A percentile compares a stretch with the other conserved stretches of the same genome.
phyloP scores from a whole-genome alignment of 73 alveolate genomes.

The Tetrahymena borealis region DNA sequence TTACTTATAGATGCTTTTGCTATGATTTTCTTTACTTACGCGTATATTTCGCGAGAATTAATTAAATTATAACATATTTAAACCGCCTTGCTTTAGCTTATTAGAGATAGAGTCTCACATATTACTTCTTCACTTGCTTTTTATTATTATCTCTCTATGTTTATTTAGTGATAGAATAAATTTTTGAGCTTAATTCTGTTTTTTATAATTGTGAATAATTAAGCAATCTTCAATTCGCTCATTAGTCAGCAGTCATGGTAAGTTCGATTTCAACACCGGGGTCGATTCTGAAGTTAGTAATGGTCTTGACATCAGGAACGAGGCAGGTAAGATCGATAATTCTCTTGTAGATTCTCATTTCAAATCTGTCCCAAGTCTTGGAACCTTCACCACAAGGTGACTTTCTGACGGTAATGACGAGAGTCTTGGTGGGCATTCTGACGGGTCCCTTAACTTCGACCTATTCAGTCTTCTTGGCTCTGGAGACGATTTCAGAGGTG shows the following conservation, averaged over 20 bases:
- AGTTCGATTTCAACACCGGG: slow-evolving; percentile 90
- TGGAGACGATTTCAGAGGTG: slow-evolving; percentile 27
- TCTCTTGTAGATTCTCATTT: slow-evolving; percentile 93
- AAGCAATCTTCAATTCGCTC: not conserved
- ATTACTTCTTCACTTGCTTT: not conserved
- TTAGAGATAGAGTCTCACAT: not conserved
- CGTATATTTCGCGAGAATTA: not conserved
- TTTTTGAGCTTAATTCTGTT: not conserved
- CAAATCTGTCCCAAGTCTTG: slow-evolving; percentile 92
- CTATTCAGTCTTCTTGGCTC: slow-evolving; percentile 19
- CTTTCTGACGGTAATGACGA: slow-evolving; percentile 82
- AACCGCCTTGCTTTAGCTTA: not conserved
- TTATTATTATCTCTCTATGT: not conserved
- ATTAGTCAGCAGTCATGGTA: slow-evolving; percentile 16
- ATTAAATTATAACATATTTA: not conserved
- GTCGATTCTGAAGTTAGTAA: slow-evolving; percentile 83
- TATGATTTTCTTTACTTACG: not conserved
- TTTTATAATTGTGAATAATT: not conserved
- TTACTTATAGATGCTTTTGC: not conserved
- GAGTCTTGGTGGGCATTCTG: slow-evolving; percentile 87
- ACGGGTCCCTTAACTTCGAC: slow-evolving; percentile 75
- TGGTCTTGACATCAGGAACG: slow-evolving; percentile 75
- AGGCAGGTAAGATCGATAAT: slow-evolving; percentile 81
- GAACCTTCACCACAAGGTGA: slow-evolving; percentile 96
- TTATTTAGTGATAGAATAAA: not conserved